Conservation (phyloP, 2,329 filamentous ascomycete genomes). For the Fusarium pseudocircinatum region DNA sequence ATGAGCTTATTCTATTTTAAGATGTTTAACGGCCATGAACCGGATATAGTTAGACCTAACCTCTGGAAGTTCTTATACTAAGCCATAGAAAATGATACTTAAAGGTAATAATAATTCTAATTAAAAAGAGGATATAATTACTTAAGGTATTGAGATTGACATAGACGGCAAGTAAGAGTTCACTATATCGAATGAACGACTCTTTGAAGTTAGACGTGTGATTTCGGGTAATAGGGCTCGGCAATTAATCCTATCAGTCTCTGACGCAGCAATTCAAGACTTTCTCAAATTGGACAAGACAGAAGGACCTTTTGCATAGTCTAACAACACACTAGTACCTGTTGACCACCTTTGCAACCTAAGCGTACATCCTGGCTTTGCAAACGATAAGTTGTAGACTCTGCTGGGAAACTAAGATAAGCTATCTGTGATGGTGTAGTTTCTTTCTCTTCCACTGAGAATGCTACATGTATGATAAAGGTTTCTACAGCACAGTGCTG, state of each 20-base stretch:
- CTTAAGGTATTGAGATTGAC: fast-evolving
- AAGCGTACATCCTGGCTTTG: not conserved
- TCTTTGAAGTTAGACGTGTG: not conserved
- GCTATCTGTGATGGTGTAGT: not conserved
- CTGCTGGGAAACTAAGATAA: not conserved
- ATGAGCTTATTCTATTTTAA: not conserved
- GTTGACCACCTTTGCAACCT: not conserved
- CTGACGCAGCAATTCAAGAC: not conserved
- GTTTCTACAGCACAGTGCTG: not conserved
- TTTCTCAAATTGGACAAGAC: not conserved
- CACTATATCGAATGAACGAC: not conserved
- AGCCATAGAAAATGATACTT: not conserved
- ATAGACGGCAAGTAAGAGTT: not conserved
- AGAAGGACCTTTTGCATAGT: fast-evolving
- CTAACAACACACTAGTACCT: not conserved
- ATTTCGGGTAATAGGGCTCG: not conserved
- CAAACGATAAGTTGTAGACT: not conserved
- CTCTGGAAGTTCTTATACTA: no score
- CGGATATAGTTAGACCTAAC: not conserved
- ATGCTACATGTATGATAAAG: not conserved
- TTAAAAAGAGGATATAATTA: no score
- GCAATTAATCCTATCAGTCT: not conserved
- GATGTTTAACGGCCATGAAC: not conserved
- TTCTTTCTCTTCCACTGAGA: not conserved
- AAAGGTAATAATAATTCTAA: not conserved